Conservation (phyloP, 164 flowering plant species). For the Vitis amurensis region DNA sequence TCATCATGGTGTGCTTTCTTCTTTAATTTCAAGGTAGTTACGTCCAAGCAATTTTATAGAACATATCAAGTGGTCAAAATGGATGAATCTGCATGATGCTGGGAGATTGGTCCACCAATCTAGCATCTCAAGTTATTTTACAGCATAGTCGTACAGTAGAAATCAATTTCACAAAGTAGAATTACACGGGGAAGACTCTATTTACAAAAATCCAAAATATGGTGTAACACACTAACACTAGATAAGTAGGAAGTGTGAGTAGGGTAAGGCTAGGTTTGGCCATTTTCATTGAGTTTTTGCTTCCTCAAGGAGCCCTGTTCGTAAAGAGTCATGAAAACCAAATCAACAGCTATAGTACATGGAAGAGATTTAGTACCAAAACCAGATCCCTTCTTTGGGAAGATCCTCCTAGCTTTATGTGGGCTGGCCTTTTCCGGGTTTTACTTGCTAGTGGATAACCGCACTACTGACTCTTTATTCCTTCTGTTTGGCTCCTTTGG, state of each 20-base stretch:
- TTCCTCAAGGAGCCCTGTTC: background rate
- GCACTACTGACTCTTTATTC: conserved; percentile 24
- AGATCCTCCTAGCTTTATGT: conserved; percentile 33
- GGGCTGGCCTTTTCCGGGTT: conserved; percentile 27
- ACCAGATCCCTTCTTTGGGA: conserved; percentile 19
- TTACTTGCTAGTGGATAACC: conserved; percentile 19
- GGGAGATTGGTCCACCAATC: no score
- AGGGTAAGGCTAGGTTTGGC: background rate
- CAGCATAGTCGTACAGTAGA: background rate
- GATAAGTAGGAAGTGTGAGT: background rate
- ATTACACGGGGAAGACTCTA: background rate
- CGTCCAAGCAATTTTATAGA: no score
- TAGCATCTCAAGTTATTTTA: no score
- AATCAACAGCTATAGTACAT: background rate
- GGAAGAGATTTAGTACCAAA: background rate
- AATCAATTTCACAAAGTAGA: background rate
- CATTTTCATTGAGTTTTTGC: background rate
- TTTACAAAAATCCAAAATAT: conserved; percentile 6
- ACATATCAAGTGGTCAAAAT: no score
- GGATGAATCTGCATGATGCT: no score
- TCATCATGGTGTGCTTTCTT: no score
- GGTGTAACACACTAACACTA: background rate
- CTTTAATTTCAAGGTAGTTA: no score
- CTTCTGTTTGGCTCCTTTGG: conserved; percentile 43
- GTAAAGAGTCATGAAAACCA: background rate